A percentile compares a stretch with the other conserved stretches of the same genome.
phyloP scores from a whole-genome alignment of 1,284 basidiomycete species.

The Gymnopus androsaceus region DNA sequence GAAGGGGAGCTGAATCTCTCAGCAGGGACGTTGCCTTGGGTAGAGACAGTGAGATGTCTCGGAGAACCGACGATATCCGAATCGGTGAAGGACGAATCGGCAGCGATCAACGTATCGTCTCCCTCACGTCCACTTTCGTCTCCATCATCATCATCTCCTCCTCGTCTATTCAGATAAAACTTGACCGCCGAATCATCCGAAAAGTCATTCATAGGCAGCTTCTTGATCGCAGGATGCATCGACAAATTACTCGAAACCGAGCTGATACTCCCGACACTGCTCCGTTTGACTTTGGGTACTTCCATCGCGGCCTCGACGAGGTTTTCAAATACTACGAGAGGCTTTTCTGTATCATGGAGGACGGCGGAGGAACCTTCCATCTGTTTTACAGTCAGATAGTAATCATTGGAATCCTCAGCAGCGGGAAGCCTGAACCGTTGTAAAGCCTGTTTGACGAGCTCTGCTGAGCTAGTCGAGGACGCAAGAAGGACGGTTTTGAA shows the following conservation, averaged over 20 bases:
- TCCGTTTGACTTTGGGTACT: slow-evolving; percentile 83
- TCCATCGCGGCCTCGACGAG: slow-evolving; percentile 77
- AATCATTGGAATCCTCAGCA: slow-evolving; percentile 67
- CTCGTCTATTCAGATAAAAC: slow-evolving; percentile 83
- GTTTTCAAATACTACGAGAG: slow-evolving; percentile 84
- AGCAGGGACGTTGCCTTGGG: slow-evolving; percentile 49
- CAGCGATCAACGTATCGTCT: slow-evolving; percentile 55
- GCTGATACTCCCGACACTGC: slow-evolving; percentile 90
- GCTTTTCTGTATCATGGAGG: slow-evolving; percentile 72
- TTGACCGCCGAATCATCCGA: slow-evolving; percentile 96
- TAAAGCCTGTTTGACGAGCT: slow-evolving; percentile 88
- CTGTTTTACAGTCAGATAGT: slow-evolving; percentile 91
- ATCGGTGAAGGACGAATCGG: slow-evolving; percentile 31
- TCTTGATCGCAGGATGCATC: slow-evolving; percentile 91
- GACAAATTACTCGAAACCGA: slow-evolving; percentile 89
- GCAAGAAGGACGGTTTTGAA: slow-evolving; percentile 98
- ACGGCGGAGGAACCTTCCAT: slow-evolving; percentile 82
- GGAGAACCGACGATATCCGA: slow-evolving; percentile 20
- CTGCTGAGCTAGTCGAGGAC: slow-evolving; percentile 77
- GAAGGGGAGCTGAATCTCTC: slow-evolving; percentile 81
- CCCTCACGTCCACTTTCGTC: slow-evolving; percentile 34
- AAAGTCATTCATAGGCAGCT: slow-evolving; percentile 94
- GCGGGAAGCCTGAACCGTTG: slow-evolving; percentile 87
- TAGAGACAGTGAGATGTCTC: slow-evolving; percentile 9
- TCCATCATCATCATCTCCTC: slow-evolving; percentile 37